These are phyloP conservation scores for Gypsophila paniculata DNA, from an alignment of 179 eudicot genomes.

Conservation along the genomic window DNA sequence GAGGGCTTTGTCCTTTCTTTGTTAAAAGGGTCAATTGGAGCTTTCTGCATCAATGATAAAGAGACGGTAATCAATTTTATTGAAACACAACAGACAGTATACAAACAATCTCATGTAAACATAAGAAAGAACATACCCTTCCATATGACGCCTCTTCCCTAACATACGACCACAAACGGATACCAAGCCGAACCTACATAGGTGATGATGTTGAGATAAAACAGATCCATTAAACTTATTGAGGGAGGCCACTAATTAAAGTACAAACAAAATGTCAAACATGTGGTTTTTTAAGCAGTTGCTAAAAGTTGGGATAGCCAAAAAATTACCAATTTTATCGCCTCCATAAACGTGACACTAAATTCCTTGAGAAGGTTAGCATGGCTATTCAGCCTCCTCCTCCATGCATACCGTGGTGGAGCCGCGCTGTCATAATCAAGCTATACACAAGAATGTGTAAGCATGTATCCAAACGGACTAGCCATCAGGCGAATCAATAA, in stretches of 20 bases:
- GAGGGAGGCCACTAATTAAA: not conserved
- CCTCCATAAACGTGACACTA: constrained; percentile 90
- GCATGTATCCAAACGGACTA: not conserved
- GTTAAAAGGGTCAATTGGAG: constrained; percentile 94
- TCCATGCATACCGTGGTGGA: constrained; percentile 95
- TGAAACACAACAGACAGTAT: not conserved
- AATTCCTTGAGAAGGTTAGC: constrained; percentile 90
- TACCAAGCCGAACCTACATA: constrained; percentile 76
- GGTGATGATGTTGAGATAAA: constrained; percentile 6
- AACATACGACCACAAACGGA: constrained; percentile 91
- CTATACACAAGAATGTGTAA: constrained; percentile 33
- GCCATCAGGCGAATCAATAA: not conserved
- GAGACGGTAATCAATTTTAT: not conserved
- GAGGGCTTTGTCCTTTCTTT: constrained; percentile 81
- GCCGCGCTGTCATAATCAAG: constrained; percentile 89
- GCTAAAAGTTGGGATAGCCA: not conserved
- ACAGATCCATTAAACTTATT: not conserved
- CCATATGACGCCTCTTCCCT: constrained; percentile 98
- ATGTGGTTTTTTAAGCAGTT: too few relatives aligned
- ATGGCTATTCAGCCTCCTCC: constrained; percentile 80
- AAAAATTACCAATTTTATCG: constrained; percentile 73
- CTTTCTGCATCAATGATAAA: constrained; percentile 53
- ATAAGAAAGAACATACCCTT: constrained; percentile 54
- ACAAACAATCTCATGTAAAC: not conserved
- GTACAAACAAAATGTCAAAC: not conserved